Percentiles rank a stretch among this genome's conserved stretches.
phyloP scores from a whole-genome alignment of 2,329 filamentous ascomycete genomes.

The Neoarthrinium moseri region DNA sequence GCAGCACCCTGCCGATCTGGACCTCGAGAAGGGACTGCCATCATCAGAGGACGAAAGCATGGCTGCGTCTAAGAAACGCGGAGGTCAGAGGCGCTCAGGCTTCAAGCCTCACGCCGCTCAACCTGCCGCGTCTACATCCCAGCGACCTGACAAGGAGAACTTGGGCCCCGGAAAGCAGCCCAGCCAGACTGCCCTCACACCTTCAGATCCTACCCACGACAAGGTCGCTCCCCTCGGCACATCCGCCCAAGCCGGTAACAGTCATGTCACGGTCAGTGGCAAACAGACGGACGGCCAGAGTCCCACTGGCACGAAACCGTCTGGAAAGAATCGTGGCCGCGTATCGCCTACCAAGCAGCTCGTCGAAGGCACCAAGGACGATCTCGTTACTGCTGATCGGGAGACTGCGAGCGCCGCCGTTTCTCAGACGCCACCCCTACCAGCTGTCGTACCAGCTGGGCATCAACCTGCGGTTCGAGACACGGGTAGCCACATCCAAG shows the following conservation, averaged over 20 bases:
- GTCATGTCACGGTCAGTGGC: slow-evolving; percentile 22
- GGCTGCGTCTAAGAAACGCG: slow-evolving; percentile 26
- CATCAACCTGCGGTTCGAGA: slow-evolving; percentile 20
- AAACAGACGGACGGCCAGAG: slow-evolving; percentile 17
- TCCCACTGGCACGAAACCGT: slow-evolving; percentile 15
- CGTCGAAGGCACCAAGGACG: not conserved
- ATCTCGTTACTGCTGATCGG: slow-evolving; percentile 2
- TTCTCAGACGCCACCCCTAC: slow-evolving; percentile 12
- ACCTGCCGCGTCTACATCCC: not conserved
- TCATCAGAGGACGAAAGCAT: slow-evolving; percentile 14
- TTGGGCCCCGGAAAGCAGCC: slow-evolving; percentile 8
- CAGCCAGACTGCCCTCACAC: not conserved
- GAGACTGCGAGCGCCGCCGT: not conserved
- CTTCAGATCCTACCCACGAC: slow-evolving; percentile 1
- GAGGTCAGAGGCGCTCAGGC: slow-evolving; percentile 25
- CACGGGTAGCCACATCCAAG: slow-evolving; percentile 28
- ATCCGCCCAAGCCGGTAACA: slow-evolving; percentile 15
- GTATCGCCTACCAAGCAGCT: slow-evolving; percentile 11
- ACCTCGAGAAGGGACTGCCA: slow-evolving; percentile 2
- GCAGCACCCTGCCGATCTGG: not conserved
- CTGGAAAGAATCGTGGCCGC: slow-evolving; percentile 10
- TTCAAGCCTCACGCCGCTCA: slow-evolving; percentile 14
- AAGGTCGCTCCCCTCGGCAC: slow-evolving; percentile 14
- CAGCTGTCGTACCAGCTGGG: slow-evolving; percentile 17
- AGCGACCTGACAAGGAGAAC: slow-evolving; percentile 12